Evolutionary conservation across 2,329 filamentous ascomycete genomes (phyloP).

Genomic region (Aspergillus carbonarius): DNA sequence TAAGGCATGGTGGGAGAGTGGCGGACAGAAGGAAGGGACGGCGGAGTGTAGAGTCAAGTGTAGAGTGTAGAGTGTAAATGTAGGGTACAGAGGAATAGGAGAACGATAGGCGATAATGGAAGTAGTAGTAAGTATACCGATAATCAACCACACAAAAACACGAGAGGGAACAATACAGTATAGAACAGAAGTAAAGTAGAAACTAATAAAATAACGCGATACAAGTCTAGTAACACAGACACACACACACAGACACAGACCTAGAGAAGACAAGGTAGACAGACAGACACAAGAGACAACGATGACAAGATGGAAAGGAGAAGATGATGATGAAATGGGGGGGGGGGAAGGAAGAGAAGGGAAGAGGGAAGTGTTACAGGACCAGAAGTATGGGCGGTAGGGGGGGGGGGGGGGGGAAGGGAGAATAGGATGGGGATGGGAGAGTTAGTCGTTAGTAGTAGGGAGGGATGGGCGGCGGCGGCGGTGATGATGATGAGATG

Average conservation of each 20-base stretch:
- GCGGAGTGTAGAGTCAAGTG: slow-evolving; percentile 1
- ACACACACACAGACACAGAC: background rate
- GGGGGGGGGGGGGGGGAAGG: slow-evolving; percentile 6
- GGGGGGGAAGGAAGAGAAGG: slow-evolving; percentile 9
- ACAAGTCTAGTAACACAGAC: slow-evolving; percentile 5
- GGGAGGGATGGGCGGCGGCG: slow-evolving; percentile 3
- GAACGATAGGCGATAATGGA: slow-evolving; percentile 11
- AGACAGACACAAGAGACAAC: slow-evolving; percentile 3
- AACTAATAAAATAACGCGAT: slow-evolving; percentile 7
- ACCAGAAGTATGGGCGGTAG: slow-evolving; percentile 18
- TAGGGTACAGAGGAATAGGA: slow-evolving; percentile 11
- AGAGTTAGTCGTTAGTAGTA: slow-evolving; percentile 1
- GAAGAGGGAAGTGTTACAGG: slow-evolving; percentile 12
- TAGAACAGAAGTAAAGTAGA: slow-evolving; percentile 6
- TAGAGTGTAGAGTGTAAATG: slow-evolving; percentile 8
- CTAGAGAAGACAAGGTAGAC: background rate
- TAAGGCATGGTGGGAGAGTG: slow-evolving; percentile 67
- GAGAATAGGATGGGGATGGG: slow-evolving; percentile 13
- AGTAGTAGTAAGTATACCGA: slow-evolving; percentile 8
- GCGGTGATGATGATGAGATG: slow-evolving; percentile 6
- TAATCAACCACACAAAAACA: slow-evolving; percentile 10
- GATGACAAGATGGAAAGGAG: slow-evolving; percentile 16
- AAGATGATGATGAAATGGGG: background rate
- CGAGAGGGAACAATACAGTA: slow-evolving; percentile 11
- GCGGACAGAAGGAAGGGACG: background rate